A percentile compares a stretch with the other conserved stretches of the same genome.
phyloP scores from a whole-genome alignment of 306 rosid species.

The Neltuma alba region DNA sequence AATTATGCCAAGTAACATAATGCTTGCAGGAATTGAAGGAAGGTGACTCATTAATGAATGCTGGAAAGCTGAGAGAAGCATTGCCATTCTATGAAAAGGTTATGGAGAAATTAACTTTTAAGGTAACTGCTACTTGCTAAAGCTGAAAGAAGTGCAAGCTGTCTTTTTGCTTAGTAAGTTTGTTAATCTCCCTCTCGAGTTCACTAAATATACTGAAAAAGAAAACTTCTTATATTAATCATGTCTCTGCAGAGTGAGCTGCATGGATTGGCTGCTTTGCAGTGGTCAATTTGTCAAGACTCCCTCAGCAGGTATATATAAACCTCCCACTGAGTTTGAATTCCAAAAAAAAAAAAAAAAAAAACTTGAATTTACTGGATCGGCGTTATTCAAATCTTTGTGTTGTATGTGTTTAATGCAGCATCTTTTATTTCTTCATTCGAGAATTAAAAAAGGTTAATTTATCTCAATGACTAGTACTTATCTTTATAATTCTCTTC shows the following conservation, averaged over 20 bases:
- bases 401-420: constrained; percentile 2
- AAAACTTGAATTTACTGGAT: constrained; percentile 13
- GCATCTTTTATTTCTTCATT: constrained; percentile 4
- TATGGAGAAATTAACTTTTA: constrained; percentile 67
- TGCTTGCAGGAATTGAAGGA: constrained; percentile 62
- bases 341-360: too few species aligned
- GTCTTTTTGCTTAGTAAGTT: constrained; percentile 12
- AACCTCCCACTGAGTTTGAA: constrained; percentile 6
- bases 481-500: not conserved
- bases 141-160: not conserved
- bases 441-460: not conserved
- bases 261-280: constrained; percentile 93
- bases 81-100: constrained; percentile 71
- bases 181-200: constrained; percentile 22
- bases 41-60: constrained; percentile 77
- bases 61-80: constrained; percentile 73
- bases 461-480: not conserved
- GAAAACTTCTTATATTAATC: constrained; percentile 29
- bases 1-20: not conserved
- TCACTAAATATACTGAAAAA: constrained; percentile 35
- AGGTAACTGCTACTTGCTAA: constrained; percentile 55
- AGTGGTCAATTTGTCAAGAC: constrained; percentile 91
- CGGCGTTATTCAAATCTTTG: not conserved
- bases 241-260: constrained; percentile 77
- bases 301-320: constrained; percentile 69